Evolutionary conservation across 495 filamentous ascomycete species (phyloP).

Genomic region (Xanthoparmelia taractica): DNA sequence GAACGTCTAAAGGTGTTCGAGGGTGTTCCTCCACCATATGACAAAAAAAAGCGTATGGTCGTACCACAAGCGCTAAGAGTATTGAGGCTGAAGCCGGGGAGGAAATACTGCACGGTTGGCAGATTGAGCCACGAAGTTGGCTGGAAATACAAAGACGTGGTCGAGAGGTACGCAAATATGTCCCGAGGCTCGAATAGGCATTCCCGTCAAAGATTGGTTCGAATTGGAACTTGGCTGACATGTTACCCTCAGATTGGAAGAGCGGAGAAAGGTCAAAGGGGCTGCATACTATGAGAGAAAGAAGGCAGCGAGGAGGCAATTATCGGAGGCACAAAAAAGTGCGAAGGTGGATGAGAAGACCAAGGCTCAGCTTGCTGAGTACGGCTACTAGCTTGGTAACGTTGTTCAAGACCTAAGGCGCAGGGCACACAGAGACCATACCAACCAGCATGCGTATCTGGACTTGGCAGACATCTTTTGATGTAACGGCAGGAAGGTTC

Average conservation of each 20-base stretch:
- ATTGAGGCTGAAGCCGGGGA: conserved; percentile 89
- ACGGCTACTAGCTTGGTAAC: conserved; percentile 53
- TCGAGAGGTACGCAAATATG: conserved; percentile 61
- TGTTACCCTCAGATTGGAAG: conserved; percentile 70
- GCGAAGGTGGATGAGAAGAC: conserved; percentile 73
- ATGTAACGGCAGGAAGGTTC: conserved; percentile 12
- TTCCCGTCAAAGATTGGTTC: background rate
- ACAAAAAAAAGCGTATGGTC: conserved; percentile 99
- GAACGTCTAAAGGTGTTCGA: conserved; percentile 99
- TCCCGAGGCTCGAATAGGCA: conserved; percentile 7
- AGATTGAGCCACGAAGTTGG: conserved; percentile 96
- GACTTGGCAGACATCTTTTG: background rate
- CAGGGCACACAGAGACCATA: conserved; percentile 3
- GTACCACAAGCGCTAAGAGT: conserved; percentile 96
- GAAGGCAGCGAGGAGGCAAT: conserved; percentile 85
- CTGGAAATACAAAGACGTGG: conserved; percentile 99
- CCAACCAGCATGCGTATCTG: background rate
- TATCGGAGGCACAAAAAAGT: conserved; percentile 83
- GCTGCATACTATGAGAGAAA: conserved; percentile 99
- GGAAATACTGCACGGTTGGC: conserved; percentile 99
- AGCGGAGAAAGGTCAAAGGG: conserved; percentile 98
- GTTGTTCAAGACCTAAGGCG: background rate
- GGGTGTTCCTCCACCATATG: conserved; percentile 97
- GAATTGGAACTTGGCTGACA: conserved; percentile 12
- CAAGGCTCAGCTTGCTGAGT: conserved; percentile 61